Evolutionary conservation across 495 filamentous ascomycete genomes (phyloP), one percentile per base, ranked within the genome.

Genomic region (Penicillium dipodomyicola): DNA sequence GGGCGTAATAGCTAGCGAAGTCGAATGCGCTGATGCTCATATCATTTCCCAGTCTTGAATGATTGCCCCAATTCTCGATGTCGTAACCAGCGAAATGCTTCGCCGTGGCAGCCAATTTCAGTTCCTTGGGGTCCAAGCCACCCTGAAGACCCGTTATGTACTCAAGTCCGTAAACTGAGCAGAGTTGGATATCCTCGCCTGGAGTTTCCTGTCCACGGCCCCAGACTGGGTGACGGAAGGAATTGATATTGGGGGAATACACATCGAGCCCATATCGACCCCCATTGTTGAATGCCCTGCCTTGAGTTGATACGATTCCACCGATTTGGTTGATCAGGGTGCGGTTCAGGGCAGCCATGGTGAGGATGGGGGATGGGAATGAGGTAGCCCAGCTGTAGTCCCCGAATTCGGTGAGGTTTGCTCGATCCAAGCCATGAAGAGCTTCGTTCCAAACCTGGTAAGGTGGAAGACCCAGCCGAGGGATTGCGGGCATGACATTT

Each of bases 161-260:
- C 35, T 80, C 77, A 41, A 80, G 79, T 0, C 82, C 81, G 49
- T 85, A 88, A 0, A 57, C 54, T 0, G 77, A 74, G 19, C 75
- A 75, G 5, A 87, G 72, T 52, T 78, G 81, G 0, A 80, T 74
- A 59, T 88, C 84, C 60, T 87, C 84, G 23, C 82, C 82, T 0
- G 85, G 83, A 0, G 84, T 85, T 60, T 88, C 85, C 48, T 76
- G 79, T 3, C 83, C 83, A n/a, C 83, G 71, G 9, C 83, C 83
- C 83, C 83, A 86, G 4, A 82, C 69, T 0, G 83, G 83, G 53
- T 84, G 80, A 10, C 77, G 75, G 72, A 85, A 89, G 1, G 81
- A 76, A 64, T 90, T 90, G 69, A 89, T 86, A 59, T 89, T 86
- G 1, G 86, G 86, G 0, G 86, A 81, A 72, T 84, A 90, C 51